Base-by-base conservation (phyloP, 768 basidiomycete genomes). In the Leucosporidium yakuticum region DNA sequence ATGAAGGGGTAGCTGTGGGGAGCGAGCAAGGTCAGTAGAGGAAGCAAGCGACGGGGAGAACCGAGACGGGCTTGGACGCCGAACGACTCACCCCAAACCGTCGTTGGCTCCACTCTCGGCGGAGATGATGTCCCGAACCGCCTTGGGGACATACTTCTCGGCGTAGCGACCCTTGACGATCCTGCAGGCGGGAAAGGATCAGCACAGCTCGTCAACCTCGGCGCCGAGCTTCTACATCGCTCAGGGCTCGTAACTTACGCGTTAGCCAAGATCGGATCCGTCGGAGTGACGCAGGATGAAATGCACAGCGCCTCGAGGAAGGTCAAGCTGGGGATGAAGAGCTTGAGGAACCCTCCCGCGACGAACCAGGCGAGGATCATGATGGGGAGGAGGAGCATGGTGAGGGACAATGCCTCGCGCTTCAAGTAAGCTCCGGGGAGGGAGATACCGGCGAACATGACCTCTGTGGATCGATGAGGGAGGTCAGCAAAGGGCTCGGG, bases 61-160 rank as follows among this genome's bases (percentile, higher is more conserved):
- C n/a, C n/a, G n/a, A n/a, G n/a, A n/a, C n/a, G n/a, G n/a, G n/a
- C n/a, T n/a, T n/a, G n/a, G n/a, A n/a, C n/a, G n/a, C n/a, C n/a
- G n/a, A 23, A 19, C 12, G 21, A 19, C 65, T 27, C 60, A 72
- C 70, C 78, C 79, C 1, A 81, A 69, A 19, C 79, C 80, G 62
- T 82, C 81, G 67, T 81, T 82, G 2, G 81, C 81, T 2, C 80
- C 81, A 29, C 75, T 69, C 69, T 82, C 80, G 11, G 69, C 74
- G 0, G 62, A 71, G 50, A 81, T 79, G 66, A 81, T 76, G 62
- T 81, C 76, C n/a, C 80, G 75, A 2, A 81, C 80, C 51, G 76
- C 72, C 14, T 76, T 65, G 0, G 80, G 79, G 4, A 81, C 78
- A 60, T 80, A 75, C 73, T 77, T 69, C 63, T 81, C 79, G 14